Conservation (phyloP, 1,139 yeast species). For the Taphrina betulina region DNA sequence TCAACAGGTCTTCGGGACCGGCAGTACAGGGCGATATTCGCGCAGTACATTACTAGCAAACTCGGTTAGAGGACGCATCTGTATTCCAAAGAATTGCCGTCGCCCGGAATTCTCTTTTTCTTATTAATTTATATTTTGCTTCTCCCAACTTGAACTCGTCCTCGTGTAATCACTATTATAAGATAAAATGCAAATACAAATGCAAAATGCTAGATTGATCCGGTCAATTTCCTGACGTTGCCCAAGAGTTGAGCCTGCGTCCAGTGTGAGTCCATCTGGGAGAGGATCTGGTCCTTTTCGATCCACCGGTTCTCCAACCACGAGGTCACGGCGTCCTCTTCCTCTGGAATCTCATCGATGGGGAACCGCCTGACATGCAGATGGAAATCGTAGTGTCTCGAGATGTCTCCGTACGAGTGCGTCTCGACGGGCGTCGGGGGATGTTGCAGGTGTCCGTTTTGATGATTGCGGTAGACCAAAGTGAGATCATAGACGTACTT, state of each 20-base stretch:
- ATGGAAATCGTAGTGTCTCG: constrained; percentile 48
- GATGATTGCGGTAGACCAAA: constrained; percentile 47
- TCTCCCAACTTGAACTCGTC: no score
- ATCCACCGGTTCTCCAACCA: constrained; percentile 42
- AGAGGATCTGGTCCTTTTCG: constrained; percentile 38
- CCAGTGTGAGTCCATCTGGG: constrained; percentile 18
- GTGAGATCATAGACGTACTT: constrained; percentile 49
- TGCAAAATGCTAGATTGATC: no score
- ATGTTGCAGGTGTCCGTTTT: constrained; percentile 46
- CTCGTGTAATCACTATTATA: no score
- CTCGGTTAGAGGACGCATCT: no score
- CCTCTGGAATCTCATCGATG: constrained; percentile 42
- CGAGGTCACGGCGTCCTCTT: constrained; percentile 37
- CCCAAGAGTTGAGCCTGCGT: constrained; percentile 15
- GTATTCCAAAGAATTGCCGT: no score
- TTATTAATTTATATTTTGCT: no score
- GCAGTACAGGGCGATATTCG: no score
- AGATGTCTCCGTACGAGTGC: constrained; percentile 49
- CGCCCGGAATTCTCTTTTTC: no score
- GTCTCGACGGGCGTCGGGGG: constrained; percentile 60
- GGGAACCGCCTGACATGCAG: constrained; percentile 54
- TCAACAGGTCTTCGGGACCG: no score
- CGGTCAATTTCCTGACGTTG: neutral
- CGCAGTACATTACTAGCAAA: no score
- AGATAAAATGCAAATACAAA: no score